A percentile compares a stretch with the other conserved stretches of the same genome.
phyloP scores from a whole-genome alignment of 116 monocot species.

The Posidonia oceanica region DNA sequence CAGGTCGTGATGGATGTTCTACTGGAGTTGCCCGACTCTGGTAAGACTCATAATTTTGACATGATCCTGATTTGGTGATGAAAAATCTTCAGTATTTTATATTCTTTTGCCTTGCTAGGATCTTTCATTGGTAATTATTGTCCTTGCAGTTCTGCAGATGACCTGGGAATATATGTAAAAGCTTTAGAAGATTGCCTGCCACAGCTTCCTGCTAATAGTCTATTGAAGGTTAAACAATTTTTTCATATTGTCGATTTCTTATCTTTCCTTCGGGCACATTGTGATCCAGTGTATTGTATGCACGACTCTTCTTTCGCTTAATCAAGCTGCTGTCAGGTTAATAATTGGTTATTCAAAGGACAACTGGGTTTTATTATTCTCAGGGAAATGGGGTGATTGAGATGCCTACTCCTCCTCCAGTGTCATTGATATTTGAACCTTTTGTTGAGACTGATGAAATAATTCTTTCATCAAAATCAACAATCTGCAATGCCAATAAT shows the following conservation, averaged over 20 bases:
- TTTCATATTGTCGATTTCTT: not conserved
- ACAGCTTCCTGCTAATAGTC: conserved; percentile 56
- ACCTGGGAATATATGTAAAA: conserved; percentile 59
- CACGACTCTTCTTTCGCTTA: no score
- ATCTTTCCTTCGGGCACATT: no score
- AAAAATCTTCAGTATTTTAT: no score
- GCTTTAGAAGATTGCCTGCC: conserved; percentile 42
- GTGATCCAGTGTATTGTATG: no score
- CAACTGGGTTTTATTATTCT: no score
- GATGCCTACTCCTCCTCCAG: conserved; percentile 72
- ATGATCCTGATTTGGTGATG: not conserved
- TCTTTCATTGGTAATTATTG: not conserved
- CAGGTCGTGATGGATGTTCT: conserved; percentile 95
- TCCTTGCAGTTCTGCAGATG: conserved; percentile 45
- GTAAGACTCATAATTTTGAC: conserved; percentile 14
- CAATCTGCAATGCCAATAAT: conserved; percentile 13
- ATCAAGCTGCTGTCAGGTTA: no score
- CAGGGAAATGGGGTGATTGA: conserved; percentile 62
- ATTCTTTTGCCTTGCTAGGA: not conserved
- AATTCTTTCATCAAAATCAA: conserved; percentile 47
- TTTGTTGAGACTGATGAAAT: conserved; percentile 91
- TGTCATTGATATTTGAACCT: conserved; percentile 66
- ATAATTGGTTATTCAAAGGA: no score
- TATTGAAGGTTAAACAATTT: conserved; percentile 49
- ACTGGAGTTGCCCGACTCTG: conserved; percentile 87